Evolutionary conservation across 129 eudicot species (phyloP), one percentile per base, ranked within the genome.

Genomic region (Artemisia tridentata): DNA sequence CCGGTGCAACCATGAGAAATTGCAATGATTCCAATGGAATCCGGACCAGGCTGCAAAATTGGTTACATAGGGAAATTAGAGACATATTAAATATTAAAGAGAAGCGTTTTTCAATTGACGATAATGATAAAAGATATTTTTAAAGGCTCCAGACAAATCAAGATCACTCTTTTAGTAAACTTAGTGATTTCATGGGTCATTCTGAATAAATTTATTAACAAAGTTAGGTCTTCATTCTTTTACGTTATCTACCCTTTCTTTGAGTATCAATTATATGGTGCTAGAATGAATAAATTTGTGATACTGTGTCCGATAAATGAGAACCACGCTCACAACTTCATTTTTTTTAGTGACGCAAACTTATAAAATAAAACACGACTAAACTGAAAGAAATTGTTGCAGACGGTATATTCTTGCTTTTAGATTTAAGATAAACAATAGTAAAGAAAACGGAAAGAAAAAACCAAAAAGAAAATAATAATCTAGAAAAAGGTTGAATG

Each of bases 21-120:
- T 75, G 97, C 96, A 70, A 91, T 82, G 97, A 91, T 91, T 88
- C 97, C 97, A 86, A 86, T 85, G 90, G 97, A 91, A 91, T 91
- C 97, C 97, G 97, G 97, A 91, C 97, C 97, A 91, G 97, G 97
- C 97, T 91, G 87, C 83, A 74, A 51, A 66, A 7, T 29, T 57
- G 23, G 50, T 56, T 55, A 67, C 80, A 67, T 18, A 10, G 43
- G 10, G 29, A 75, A 34, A 72, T 60, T 72, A 73, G 52, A 62
- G 58, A 11, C 52, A 46, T 38, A 54, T 16, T 13, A n/a, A 18
- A 11, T 20, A 13, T 55, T 41, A 43, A 38, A 38, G 45, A 38
- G 45, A 38, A 38, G 45, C 45, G 7, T 38, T 38, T 18, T 64
- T 72, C 3, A 41, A 47, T 38, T 15, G 11, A 47, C 13, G 29